These are phyloP conservation scores for Bimuria novae-zelandiae DNA, from an alignment of 2,329 filamentous ascomycete species.

Conservation along the genomic window DNA sequence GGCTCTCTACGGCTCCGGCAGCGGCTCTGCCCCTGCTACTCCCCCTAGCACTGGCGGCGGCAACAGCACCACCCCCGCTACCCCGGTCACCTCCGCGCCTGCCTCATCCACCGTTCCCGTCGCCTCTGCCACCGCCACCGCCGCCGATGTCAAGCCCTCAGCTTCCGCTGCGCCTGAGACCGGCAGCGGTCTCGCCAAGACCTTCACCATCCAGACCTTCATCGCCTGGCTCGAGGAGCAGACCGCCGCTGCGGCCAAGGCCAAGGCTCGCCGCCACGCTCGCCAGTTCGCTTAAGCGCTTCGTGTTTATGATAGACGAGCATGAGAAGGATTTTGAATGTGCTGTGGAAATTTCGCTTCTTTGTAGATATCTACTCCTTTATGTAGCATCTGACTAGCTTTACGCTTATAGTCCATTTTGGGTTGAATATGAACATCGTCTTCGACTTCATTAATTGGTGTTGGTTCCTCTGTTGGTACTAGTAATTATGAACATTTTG, in stretches of 20 bases:
- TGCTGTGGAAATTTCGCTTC: constrained; percentile 2
- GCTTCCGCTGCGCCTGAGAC: constrained; percentile 14
- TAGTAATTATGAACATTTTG: no score
- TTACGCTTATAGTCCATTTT: no score
- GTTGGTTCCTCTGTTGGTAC: no score
- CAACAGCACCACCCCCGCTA: constrained; percentile 19
- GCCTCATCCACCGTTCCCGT: constrained; percentile 11
- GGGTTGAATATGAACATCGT: no score
- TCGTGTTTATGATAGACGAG: no score
- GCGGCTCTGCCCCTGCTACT: constrained; percentile 6
- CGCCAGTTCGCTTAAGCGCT: constrained; percentile 25
- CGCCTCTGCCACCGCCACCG: constrained; percentile 10
- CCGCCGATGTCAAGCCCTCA: constrained; percentile 3
- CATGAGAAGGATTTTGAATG: background rate
- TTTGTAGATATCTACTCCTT: constrained; percentile 1
- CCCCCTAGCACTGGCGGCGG: constrained; percentile 21
- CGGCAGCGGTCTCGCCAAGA: constrained; percentile 29
- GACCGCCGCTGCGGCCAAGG: constrained; percentile 19
- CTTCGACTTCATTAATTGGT: no score
- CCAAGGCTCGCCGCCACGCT: constrained; percentile 35
- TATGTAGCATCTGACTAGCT: background rate
- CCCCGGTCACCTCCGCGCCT: constrained; percentile 12
- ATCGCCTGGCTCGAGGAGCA: constrained; percentile 40
- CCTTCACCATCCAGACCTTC: constrained; percentile 42
- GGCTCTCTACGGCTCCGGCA: constrained; percentile 33